Evolutionary conservation across 2,329 filamentous ascomycete species (phyloP).

Genomic region (Cytospora leucostoma): DNA sequence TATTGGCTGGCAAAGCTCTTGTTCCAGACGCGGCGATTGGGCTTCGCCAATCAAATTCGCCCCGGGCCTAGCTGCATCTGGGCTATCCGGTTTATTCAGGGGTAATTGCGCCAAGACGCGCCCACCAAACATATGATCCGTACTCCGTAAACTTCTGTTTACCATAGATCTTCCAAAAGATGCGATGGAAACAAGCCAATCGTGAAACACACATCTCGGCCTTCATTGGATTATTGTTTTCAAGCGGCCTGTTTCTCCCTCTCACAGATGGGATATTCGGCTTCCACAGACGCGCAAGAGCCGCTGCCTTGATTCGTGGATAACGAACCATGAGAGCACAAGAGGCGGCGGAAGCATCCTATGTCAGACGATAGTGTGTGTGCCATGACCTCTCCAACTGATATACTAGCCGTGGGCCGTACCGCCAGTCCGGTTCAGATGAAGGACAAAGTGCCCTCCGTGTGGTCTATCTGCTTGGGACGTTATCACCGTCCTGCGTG

Average conservation of each 20-base stretch:
- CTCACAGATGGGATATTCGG: slow-evolving; percentile 1
- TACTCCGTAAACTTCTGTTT: slow-evolving; percentile 2
- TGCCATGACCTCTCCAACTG: background rate
- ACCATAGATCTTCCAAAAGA: slow-evolving; percentile 12
- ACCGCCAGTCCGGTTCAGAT: slow-evolving; percentile 16
- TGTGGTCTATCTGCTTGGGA: slow-evolving; percentile 6
- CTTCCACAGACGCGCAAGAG: slow-evolving; percentile 1
- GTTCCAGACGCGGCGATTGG: background rate
- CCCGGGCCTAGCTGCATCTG: background rate
- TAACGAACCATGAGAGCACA: background rate
- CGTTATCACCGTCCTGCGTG: slow-evolving; percentile 12
- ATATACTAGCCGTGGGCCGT: background rate
- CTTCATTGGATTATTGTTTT: background rate
- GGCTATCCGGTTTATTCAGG: background rate
- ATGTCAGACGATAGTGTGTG: slow-evolving; percentile 15
- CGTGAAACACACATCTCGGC: background rate
- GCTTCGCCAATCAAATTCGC: background rate
- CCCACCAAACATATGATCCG: slow-evolving; percentile 15
- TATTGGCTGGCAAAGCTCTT: background rate
- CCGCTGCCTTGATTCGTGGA: slow-evolving; percentile 5
- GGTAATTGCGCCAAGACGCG: background rate
- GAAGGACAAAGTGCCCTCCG: slow-evolving; percentile 14
- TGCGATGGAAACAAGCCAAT: slow-evolving; percentile 7
- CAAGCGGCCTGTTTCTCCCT: background rate
- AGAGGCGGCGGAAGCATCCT: background rate